These are phyloP conservation scores for Flaveria robusta DNA, from an alignment of 129 eudicot genomes.

Conservation along the genomic window DNA sequence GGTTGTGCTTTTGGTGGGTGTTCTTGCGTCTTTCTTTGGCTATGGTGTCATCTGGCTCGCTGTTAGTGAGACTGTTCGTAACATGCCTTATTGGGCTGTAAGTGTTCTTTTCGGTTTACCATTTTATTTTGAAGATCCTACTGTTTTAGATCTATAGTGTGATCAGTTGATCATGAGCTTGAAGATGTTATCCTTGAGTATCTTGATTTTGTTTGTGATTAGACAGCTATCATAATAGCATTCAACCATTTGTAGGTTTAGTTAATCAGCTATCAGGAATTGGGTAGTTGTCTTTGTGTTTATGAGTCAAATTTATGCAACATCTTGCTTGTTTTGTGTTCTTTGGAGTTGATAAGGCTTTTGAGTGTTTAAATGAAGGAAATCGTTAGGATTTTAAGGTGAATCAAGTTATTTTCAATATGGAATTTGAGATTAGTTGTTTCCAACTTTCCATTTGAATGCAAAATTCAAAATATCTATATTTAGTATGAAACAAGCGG, in stretches of 20 bases:
- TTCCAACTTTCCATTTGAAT: neutral
- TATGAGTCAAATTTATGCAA: neutral
- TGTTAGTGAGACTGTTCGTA: slow-evolving; percentile 70
- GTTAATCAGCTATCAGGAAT: slow-evolving; percentile 4
- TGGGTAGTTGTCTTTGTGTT: neutral
- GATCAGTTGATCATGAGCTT: neutral
- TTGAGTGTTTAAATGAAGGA: slow-evolving; percentile 4
- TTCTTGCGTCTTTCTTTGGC: slow-evolving; percentile 61
- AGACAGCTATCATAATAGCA: neutral
- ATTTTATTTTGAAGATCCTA: neutral
- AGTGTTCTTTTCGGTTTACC: slow-evolving; percentile 26
- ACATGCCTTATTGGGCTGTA: slow-evolving; percentile 91
- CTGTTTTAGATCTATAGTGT: too few species aligned
- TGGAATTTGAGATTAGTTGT: neutral
- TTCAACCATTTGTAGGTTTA: slow-evolving; percentile 2
- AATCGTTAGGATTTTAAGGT: neutral
- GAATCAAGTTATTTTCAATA: neutral
- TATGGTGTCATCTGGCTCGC: slow-evolving; percentile 97
- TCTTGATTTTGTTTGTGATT: neutral
- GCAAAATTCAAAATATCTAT: neutral
- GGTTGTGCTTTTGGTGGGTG: slow-evolving; percentile 74
- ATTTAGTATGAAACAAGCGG: neutral
- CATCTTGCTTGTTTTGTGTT: neutral
- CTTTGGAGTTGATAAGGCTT: neutral
- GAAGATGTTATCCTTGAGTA: neutral